A percentile compares a stretch with the other conserved stretches of the same genome.
Conservation (phyloP, 164 flowering plant genomes). For the Litsea cubeba region DNA sequence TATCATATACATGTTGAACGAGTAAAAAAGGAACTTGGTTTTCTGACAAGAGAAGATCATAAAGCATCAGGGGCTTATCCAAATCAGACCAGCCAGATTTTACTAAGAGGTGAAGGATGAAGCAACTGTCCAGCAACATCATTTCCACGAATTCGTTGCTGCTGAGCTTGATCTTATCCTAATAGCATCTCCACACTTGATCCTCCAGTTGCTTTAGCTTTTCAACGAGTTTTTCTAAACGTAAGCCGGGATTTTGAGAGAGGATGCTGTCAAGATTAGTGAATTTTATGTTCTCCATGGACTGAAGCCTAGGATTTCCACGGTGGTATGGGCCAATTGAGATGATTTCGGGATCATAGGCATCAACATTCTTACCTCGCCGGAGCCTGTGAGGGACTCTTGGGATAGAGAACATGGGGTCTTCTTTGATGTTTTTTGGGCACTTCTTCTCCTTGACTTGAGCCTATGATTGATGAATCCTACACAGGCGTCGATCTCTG, state of each 20-base stretch:
- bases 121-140: slow-evolving; percentile 13
- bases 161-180: neutral
- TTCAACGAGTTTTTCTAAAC: neutral
- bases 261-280: neutral
- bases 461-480: too few species aligned
- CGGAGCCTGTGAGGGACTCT: neutral
- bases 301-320: neutral
- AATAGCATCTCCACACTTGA: neutral
- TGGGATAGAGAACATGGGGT: neutral
- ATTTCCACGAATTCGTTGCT: slow-evolving; percentile 4
- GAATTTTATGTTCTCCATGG: slow-evolving; percentile 8
- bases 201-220: neutral
- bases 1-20: neutral
- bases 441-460: too few species aligned
- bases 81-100: neutral
- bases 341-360: slow-evolving; percentile 2
- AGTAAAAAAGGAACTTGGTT: slow-evolving; percentile 10
- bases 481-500: too few species aligned
- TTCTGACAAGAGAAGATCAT: neutral
- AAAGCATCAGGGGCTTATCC: neutral
- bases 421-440: neutral
- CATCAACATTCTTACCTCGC: neutral
- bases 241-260: neutral
- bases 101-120: neutral
- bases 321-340: slow-evolving; percentile 13